phyloP scores from a whole-genome alignment of 495 filamentous ascomycete genomes.

The Niebla homalea region DNA sequence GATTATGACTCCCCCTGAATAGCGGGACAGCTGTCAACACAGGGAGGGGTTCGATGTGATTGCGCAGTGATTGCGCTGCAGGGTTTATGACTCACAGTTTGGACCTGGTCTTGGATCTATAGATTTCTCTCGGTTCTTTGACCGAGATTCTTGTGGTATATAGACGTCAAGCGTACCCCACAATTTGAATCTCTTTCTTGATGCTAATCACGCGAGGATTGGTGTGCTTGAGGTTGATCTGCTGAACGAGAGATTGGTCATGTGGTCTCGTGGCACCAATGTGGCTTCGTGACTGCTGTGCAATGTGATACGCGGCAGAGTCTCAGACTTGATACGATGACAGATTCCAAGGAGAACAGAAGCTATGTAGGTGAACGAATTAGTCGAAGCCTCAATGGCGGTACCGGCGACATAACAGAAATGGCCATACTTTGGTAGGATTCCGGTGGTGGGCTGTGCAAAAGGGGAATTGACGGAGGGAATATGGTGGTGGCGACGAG shows the following conservation, averaged over 20 bases:
- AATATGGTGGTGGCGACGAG: not conserved
- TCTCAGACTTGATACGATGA: not conserved
- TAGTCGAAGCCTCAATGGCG: not conserved
- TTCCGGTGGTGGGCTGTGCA: slow-evolving; percentile 3
- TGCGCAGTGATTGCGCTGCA: slow-evolving; percentile 1
- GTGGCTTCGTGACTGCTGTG: not conserved
- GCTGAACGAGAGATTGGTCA: not conserved
- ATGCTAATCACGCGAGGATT: no score
- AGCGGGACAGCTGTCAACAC: not conserved
- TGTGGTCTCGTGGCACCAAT: not conserved
- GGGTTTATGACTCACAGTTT: slow-evolving; percentile 13
- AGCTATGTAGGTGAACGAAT: not conserved
- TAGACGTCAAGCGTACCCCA: not conserved
- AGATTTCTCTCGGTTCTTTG: not conserved
- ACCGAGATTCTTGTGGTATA: not conserved
- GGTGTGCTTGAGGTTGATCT: no score
- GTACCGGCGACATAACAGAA: not conserved
- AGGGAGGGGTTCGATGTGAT: slow-evolving; percentile 1
- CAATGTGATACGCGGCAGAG: not conserved
- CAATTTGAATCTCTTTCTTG: no score
- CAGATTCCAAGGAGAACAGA: not conserved
- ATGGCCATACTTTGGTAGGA: not conserved
- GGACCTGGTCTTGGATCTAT: not conserved
- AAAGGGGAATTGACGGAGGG: not conserved
- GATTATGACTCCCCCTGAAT: slow-evolving; percentile 11